phyloP scores from a whole-genome alignment of 352 stramenopile species.

The Nothophytophthora sp. region DNA sequence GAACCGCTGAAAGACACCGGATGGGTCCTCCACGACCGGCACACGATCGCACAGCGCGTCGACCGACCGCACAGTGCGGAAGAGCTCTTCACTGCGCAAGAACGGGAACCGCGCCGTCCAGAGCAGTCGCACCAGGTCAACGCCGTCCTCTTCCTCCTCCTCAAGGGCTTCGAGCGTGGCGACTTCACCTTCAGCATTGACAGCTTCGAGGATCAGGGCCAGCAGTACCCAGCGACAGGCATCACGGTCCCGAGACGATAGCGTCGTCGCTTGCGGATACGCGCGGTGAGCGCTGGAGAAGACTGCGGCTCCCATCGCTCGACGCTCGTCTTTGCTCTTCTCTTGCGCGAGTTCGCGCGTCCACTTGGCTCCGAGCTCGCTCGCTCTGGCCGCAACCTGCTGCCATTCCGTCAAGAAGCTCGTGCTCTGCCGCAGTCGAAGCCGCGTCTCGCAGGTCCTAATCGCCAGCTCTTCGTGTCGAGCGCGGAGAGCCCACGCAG shows the following conservation, averaged over 20 bases:
- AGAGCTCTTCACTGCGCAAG: slow-evolving; percentile 9
- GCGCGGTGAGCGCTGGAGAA: slow-evolving; percentile 2
- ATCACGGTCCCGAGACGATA: background rate
- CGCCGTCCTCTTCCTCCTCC: background rate
- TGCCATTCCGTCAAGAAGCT: slow-evolving; percentile 11
- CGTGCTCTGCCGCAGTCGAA: slow-evolving; percentile 7
- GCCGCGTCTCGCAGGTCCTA: slow-evolving; percentile 12
- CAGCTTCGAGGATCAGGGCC: background rate
- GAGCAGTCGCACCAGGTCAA: slow-evolving; percentile 24
- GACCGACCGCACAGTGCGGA: slow-evolving; percentile 17
- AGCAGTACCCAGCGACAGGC: slow-evolving; percentile 1
- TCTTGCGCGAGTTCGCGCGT: slow-evolving; percentile 11
- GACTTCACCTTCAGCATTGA: background rate
- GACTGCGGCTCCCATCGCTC: background rate
- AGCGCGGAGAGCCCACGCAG: slow-evolving; percentile 4
- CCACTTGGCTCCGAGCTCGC: slow-evolving; percentile 12
- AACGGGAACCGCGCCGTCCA: slow-evolving; percentile 45
- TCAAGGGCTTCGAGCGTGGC: too few relatives aligned
- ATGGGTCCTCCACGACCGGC: slow-evolving; percentile 44
- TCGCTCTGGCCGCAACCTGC: slow-evolving; percentile 6
- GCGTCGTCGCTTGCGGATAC: slow-evolving; percentile 8
- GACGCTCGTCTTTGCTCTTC: slow-evolving; percentile 1
- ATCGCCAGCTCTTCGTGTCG: slow-evolving; percentile 27
- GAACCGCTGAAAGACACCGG: slow-evolving; percentile 42
- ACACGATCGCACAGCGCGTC: slow-evolving; percentile 38